Evolutionary conservation across 108 stramenopile genomes (phyloP).

Genomic region (Fistulifera pelliculosa): DNA sequence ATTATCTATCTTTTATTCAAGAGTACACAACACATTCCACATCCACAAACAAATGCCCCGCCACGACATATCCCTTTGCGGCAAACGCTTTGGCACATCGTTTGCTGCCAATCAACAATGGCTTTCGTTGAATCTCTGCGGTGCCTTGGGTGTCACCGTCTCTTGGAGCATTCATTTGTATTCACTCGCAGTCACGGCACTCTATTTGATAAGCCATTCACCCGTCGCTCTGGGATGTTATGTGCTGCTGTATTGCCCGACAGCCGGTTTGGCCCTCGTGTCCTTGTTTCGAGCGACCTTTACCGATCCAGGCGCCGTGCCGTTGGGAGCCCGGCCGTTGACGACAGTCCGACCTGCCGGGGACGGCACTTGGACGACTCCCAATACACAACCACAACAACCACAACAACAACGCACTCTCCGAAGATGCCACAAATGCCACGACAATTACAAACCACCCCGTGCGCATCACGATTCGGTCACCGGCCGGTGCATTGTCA

Average conservation of each 20-base stretch:
- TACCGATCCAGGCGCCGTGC: slow-evolving; percentile 77
- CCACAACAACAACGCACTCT: slow-evolving; percentile 34
- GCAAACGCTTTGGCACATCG: slow-evolving; percentile 29
- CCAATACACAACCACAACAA: slow-evolving; percentile 8
- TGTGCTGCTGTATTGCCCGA: slow-evolving; percentile 38
- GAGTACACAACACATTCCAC: too few relatives aligned
- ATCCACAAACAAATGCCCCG: too few relatives aligned
- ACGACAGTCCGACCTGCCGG: slow-evolving; percentile 26
- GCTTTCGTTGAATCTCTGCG: slow-evolving; percentile 65
- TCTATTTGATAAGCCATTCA: slow-evolving; percentile 32
- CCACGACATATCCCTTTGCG: too few relatives aligned
- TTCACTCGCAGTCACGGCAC: slow-evolving; percentile 30
- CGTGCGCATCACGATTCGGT: slow-evolving; percentile 84
- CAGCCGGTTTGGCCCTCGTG: slow-evolving; percentile 31
- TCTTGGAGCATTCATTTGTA: slow-evolving; percentile 55
- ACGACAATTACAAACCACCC: slow-evolving; percentile 71
- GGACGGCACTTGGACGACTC: slow-evolving; percentile 8
- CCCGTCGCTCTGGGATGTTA: slow-evolving; percentile 28
- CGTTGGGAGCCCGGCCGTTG: slow-evolving; percentile 71
- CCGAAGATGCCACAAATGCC: slow-evolving; percentile 67
- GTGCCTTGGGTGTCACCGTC: slow-evolving; percentile 40
- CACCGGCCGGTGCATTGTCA: slow-evolving; percentile 74
- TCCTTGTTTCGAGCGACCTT: slow-evolving; percentile 60
- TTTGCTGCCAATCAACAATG: slow-evolving; percentile 34
- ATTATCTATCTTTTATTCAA: too few relatives aligned